Base-by-base conservation (phyloP, 192 early-diverging fungal genomes). In the Coemansia sp. region DNA sequence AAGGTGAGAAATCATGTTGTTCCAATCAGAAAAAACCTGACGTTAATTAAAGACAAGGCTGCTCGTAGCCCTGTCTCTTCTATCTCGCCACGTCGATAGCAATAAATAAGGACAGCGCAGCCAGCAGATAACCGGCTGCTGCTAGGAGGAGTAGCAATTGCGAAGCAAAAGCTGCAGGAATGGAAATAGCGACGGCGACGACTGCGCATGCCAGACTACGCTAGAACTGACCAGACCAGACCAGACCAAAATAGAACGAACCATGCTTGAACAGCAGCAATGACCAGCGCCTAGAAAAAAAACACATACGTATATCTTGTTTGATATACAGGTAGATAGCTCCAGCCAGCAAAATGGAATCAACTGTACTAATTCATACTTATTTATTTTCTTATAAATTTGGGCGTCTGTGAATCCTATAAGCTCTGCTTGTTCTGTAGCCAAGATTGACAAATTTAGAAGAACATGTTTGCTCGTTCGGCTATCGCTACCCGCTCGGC, bases 401-500 rank as follows among this genome's bases (percentile, higher is more conserved):
- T 32, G 30, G 30, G 30, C 30, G 3, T 8, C 8, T 32, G 30
- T 32, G 30, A 32, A 32, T 32, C 30, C 3, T 32, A 32, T 32
- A 3, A 8, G 8, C 30, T 32, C 30, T 32, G 30, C 20, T 29
- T 18, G 8, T 20, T 52, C 20, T 52, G 19, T 27, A 52, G 22
- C 51, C 51, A 52, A 52, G 58, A 46, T 29, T 39, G 32, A 35
- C 57, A 59, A 50, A 54, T 27, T 60, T 47, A 52, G 24, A 49
- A 4, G 67, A 54, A 65, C 67, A 81, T 81, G 78, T 53, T 81
- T 34, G 73, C 67, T 58, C 77, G 77, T 32, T 58, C 77, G 58
- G 72, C 68, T 65, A 69, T 73, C 49, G 64, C 71, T 30, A 60
- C 74, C 63, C 74, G 68, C 45, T 34, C 74, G n/a, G 68, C 68